phyloP scores from a whole-genome alignment of 2,329 filamentous ascomycete genomes.

The Ceratocystis albifundus region DNA sequence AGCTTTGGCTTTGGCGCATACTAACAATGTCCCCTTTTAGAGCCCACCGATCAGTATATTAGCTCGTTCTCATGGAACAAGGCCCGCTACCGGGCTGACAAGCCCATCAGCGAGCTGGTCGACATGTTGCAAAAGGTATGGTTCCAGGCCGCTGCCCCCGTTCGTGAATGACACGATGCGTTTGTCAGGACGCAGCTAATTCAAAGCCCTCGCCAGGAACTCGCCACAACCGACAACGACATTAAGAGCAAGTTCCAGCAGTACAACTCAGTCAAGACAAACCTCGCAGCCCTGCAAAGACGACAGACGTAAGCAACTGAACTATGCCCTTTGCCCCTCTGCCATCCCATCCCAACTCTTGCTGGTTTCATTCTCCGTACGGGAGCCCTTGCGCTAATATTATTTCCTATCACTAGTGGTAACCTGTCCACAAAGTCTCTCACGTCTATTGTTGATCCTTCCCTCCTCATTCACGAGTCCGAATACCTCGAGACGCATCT shows the following conservation, averaged over 20 bases:
- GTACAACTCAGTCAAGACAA: conserved; percentile 85
- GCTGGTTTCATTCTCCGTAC: neutral
- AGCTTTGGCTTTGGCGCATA: neutral
- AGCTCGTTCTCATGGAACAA: conserved; percentile 91
- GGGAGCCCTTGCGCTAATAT: conserved; percentile 19
- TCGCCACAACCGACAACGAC: conserved; percentile 85
- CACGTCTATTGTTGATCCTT: conserved; percentile 73
- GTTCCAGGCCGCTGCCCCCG: neutral
- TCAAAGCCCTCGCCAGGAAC: conserved; percentile 47
- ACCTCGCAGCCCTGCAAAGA: conserved; percentile 66
- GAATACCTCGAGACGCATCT: conserved; percentile 97
- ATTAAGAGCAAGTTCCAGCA: conserved; percentile 89
- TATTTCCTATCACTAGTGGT: conserved; percentile 43
- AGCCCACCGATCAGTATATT: conserved; percentile 91
- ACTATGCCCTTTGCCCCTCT: neutral
- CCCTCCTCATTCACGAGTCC: conserved; percentile 70
- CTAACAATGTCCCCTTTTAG: conserved; percentile 36
- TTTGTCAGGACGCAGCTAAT: neutral
- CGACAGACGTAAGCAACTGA: conserved; percentile 62
- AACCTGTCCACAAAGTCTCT: conserved; percentile 92
- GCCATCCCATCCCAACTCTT: neutral
- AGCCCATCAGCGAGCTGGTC: conserved; percentile 75
- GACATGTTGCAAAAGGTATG: conserved; percentile 74
- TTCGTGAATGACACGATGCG: neutral
- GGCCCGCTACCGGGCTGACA: conserved; percentile 90